Evolutionary conservation across 2,329 filamentous ascomycete species (phyloP).

Genomic region (Hymenoscyphus fructigenus): DNA sequence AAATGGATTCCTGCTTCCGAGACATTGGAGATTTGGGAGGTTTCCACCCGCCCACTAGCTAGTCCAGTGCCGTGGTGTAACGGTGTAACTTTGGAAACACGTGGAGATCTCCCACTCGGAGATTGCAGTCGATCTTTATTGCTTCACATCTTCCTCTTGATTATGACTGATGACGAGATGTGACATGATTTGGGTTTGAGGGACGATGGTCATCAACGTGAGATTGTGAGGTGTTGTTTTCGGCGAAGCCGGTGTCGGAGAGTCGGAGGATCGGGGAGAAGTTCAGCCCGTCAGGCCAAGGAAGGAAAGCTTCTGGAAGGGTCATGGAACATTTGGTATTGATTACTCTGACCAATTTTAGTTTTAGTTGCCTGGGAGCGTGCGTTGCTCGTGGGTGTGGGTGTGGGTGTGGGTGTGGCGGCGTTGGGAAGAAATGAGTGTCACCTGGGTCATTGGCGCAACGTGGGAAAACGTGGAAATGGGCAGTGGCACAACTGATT

Average conservation of each 20-base stretch:
- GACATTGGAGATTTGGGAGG: background rate
- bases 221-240: background rate
- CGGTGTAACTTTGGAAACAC: background rate
- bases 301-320: background rate
- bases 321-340: background rate
- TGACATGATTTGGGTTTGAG: too few species aligned
- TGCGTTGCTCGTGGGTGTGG: background rate
- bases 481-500: background rate
- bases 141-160: background rate
- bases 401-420: background rate
- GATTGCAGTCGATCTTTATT: background rate
- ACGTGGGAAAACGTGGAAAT: slow-evolving; percentile 1
- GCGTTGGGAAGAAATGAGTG: background rate
- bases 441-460: background rate
- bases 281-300: background rate
- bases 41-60: background rate
- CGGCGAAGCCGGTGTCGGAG: background rate
- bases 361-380: background rate
- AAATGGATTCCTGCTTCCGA: background rate
- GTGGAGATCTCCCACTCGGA: background rate
- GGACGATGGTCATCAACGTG: background rate
- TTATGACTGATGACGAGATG: background rate
- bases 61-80: background rate
- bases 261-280: background rate
- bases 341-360: background rate